Evolutionary conservation across 2,329 filamentous ascomycete species (phyloP).

Genomic region (Exophiala sideris): DNA sequence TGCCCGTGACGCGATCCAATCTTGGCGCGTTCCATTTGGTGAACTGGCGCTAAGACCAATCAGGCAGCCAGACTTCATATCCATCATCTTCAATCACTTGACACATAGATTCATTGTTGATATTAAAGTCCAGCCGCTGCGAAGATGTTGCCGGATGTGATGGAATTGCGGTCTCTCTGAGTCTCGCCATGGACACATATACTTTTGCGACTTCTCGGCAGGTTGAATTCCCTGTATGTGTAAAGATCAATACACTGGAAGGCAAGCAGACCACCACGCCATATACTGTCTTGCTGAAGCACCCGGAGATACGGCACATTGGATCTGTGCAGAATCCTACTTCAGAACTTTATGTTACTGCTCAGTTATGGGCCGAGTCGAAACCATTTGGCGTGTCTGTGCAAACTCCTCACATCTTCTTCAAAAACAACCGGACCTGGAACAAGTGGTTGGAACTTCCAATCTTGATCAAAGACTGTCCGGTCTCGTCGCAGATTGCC

Average conservation of each 20-base stretch:
- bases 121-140: neutral
- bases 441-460: conserved; percentile 95
- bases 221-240: conserved; percentile 66
- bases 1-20: neutral
- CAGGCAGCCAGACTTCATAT: neutral
- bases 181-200: conserved; percentile 77
- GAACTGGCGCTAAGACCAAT: neutral
- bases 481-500: conserved; percentile 76
- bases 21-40: neutral
- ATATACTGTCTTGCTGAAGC: conserved; percentile 73
- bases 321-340: conserved; percentile 83
- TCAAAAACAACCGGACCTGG: conserved; percentile 72
- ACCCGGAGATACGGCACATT: conserved; percentile 77
- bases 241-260: conserved; percentile 69
- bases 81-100: neutral
- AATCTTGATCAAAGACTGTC: conserved; percentile 76
- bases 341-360: conserved; percentile 81
- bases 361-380: conserved; percentile 91
- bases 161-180: neutral
- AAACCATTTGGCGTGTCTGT: conserved; percentile 90
- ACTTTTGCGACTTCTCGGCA: conserved; percentile 89
- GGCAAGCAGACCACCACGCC: conserved; percentile 72
- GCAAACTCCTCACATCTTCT: conserved; percentile 89
- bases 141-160: neutral
- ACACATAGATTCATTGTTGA: neutral